A percentile compares a stretch with the other conserved stretches of the same genome.
Conservation (phyloP, 306 rosid genomes). For the Ormosia semicastrata region DNA sequence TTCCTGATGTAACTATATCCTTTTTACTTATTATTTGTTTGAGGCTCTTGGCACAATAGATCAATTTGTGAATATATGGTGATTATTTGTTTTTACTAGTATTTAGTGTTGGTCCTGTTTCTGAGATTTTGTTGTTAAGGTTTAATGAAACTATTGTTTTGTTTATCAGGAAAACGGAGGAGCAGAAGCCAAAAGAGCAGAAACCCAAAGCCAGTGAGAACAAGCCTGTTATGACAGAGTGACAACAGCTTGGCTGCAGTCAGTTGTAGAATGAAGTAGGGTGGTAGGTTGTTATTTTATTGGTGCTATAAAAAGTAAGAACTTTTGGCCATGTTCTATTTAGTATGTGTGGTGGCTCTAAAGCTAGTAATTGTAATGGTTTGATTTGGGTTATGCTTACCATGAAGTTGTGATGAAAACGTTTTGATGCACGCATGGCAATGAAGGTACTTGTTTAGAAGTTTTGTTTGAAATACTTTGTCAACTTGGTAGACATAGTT, state of each 20-base stretch:
- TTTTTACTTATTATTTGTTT: no score
- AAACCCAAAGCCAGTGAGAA: conserved; percentile 85
- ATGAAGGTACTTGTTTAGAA: neutral
- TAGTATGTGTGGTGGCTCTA: neutral
- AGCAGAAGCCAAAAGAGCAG: conserved; percentile 93
- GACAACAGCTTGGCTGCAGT: conserved; percentile 28
- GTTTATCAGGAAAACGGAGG: conserved; percentile 72
- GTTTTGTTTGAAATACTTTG: neutral
- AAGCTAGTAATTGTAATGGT: neutral
- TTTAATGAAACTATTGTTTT: neutral
- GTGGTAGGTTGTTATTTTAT: conserved; percentile 1
- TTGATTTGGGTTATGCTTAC: conserved; percentile 3
- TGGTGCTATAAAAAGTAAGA: neutral
- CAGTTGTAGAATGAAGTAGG: conserved; percentile 17
- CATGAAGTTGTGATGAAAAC: neutral
- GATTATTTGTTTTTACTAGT: neutral
- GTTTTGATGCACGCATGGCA: neutral
- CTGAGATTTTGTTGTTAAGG: neutral
- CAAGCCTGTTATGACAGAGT: conserved; percentile 95
- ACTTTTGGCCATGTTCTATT: neutral
- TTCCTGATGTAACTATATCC: no score
- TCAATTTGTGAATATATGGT: neutral
- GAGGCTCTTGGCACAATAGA: no score
- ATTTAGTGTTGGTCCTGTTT: neutral
- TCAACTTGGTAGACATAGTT: no score